Base-by-base conservation (phyloP, 331 rosid species). In the Erythrophleum ivorense region DNA sequence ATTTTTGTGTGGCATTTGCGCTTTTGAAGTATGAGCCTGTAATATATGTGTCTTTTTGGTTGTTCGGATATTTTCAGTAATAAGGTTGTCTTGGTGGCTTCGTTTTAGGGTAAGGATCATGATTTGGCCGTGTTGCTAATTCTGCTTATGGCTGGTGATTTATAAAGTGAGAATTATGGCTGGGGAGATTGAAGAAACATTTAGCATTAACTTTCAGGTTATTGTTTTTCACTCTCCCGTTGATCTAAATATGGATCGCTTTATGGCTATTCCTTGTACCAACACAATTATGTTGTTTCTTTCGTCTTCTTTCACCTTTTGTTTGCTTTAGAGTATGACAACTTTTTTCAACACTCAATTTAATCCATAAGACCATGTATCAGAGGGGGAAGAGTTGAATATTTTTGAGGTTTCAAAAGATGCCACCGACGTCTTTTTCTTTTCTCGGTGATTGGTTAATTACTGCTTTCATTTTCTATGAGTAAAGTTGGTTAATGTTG, bases 151-250 rank as follows among this genome's bases (percentile, higher is more conserved):
- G 82, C 81, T 63, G 63, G 66, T 80, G 71, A 70, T 70, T 70
- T 59, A 7, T 40, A 21, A 60, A n/a, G 33, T 0, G 34, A 60
- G 76, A 75, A 45, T 70, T 33, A 85, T 85, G 88, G 88, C 78
- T 77, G 85, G 64, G 62, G 88, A 81, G 83, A 55, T 77, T 77
- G 85, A 73, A 72, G 83, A 85, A 36, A 48, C 88, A 7, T 82
- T 82, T 74, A 79, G 77, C 85, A 76, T 86, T 72, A 75, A 88
- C 80, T 85, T 86, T 76, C 91, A 84, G 97, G 97, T 91, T 68
- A 68, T 74, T 78, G 45, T 73, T 80, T 3, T 80, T 68, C 78
- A 54, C 50, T 43, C 63, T 11, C 1, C 9, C 77, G 12, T 62
- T 68, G 57, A 63, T 70, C 49, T 71, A 45, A 43, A 2, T 15